Evolutionary conservation across 2,329 filamentous ascomycete species (phyloP), one percentile per base, ranked within the genome.

Genomic region (Xylaria sp.): DNA sequence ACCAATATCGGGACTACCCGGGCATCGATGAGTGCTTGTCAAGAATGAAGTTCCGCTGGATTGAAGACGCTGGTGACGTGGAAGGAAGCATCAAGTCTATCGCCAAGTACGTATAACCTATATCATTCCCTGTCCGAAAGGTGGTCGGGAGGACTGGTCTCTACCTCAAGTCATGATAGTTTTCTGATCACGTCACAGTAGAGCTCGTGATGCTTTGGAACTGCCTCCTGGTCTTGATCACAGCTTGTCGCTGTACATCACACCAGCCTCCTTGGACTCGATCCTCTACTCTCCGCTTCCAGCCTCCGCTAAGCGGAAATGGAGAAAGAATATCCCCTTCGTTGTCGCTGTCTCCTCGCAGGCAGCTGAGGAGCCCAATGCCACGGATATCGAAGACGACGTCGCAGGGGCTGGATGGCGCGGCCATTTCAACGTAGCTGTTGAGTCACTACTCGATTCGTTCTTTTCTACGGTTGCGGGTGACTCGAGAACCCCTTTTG

Each of bases 391-490:
- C 44, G 62, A 65, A 29, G 58, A 66, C 20, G 65, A 57, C 36
- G 33, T 60, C 13, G 68, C 65, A 7, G 68, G 65, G n/a, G 65
- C 65, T 10, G 44, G 29, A 20, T 71, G 68, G 69, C 56, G 57
- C n/a, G 68, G 68, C 9, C 64, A 62, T 47, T 70, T 71, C 57
- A 70, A 70, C 22, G 63, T 71, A 2, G 68, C 68, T 25, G 68
- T 70, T 22, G 65, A 71, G 50, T 49, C 63, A 1, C 54, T 71
- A 27, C 63, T 70, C 11, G 51, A 58, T 9, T 68, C 59, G 1
- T 36, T 71, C 11, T 68, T 68, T 44, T 50, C 57, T 20, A 61
- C 36, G 3, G 15, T 70, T 15, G 69, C 60, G 1, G 27, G 56
- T 47, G 65, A 65, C 29, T 44, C 44, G 25, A 56, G 57, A 27